Evolutionary conservation across 495 filamentous ascomycete genomes (phyloP).

Genomic region (Penicillium manginii): DNA sequence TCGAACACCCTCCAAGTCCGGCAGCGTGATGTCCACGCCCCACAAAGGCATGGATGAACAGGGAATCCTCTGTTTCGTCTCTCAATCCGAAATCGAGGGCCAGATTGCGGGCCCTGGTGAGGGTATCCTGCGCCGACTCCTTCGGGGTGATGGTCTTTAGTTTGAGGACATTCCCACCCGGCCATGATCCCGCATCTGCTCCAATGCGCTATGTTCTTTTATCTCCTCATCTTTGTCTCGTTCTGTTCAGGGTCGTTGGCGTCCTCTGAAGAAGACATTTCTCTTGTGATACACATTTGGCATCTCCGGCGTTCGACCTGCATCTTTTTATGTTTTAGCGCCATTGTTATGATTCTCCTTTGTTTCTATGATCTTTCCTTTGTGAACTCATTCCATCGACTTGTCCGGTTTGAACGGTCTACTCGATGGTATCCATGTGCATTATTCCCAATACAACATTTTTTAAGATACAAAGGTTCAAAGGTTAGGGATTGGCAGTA

Average conservation of each 20-base stretch:
- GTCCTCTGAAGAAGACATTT: slow-evolving; percentile 14
- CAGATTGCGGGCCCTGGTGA: slow-evolving; percentile 72
- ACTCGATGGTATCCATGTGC: too few species aligned
- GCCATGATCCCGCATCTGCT: background rate
- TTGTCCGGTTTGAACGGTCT: too few species aligned
- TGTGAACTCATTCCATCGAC: too few species aligned
- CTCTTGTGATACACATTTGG: slow-evolving; percentile 11
- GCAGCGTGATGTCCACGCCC: slow-evolving; percentile 48
- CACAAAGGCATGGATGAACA: slow-evolving; percentile 64
- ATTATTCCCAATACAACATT: too few species aligned
- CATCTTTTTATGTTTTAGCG: slow-evolving; percentile 15
- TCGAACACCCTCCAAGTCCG: slow-evolving; percentile 62
- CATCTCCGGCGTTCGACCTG: slow-evolving; percentile 20
- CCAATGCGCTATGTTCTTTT: slow-evolving; percentile 2
- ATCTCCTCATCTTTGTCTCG: slow-evolving; percentile 4
- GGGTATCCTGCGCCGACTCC: slow-evolving; percentile 49
- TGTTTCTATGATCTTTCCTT: too few species aligned
- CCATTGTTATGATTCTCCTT: slow-evolving; percentile 13
- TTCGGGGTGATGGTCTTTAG: slow-evolving; percentile 48
- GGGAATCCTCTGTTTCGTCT: slow-evolving; percentile 74
- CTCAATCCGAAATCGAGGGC: slow-evolving; percentile 72
- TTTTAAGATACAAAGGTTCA: too few species aligned
- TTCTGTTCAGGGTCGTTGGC: slow-evolving; percentile 12
- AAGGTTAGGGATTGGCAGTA: too few species aligned
- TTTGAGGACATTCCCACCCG: background rate